Evolutionary conservation across 2,329 filamentous ascomycete species (phyloP), one percentile per base, ranked within the genome.

Genomic region (Aspergillus tamarii): DNA sequence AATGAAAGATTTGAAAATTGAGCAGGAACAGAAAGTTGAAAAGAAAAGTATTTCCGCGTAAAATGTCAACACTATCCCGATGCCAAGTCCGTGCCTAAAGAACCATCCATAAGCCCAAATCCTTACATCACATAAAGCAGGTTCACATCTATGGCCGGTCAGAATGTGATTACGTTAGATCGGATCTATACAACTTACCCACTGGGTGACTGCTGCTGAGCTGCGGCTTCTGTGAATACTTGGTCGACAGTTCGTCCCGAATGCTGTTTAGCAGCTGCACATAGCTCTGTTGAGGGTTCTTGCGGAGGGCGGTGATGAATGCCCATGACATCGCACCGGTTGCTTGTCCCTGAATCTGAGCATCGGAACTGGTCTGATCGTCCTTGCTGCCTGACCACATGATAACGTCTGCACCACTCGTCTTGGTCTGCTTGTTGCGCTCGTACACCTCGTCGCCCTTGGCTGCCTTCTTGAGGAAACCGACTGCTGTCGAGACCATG

Each of bases 331-430:
- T 98, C 78, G 95, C 95, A 61, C 95, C 95, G 0, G 95, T 99
- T 39, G 95, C 94, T 81, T 97, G 87, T 62, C 92, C 89, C 50
- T 86, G 88, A 69, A 98, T 97, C 32, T 89, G 91, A 14, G 95
- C 94, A 78, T 99, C 95, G 80, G 93, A 91, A 64, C 93, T 96
- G 72, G 95, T 99, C 81, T 98, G 95, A 66, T 90, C 88, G 76
- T 99, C 95, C 80, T 97, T 97, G 82, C 92, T 96, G 62, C 95
- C 95, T 65, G 92, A 96, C 91, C 94, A 97, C 92, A 97, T 96
- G 76, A 99, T 88, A 36, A 99, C 95, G 79, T 99, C 95, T 46
- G 95, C 95, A 1, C 94, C 90, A 60, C 91, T 95, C 19, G 95
- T 98, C 82, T 96, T 96, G 48, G 94, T 98, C 69, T 91, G 87